These are phyloP conservation scores for Boletales sp. DNA, from an alignment of 768 basidiomycete species.

Conservation along the genomic window DNA sequence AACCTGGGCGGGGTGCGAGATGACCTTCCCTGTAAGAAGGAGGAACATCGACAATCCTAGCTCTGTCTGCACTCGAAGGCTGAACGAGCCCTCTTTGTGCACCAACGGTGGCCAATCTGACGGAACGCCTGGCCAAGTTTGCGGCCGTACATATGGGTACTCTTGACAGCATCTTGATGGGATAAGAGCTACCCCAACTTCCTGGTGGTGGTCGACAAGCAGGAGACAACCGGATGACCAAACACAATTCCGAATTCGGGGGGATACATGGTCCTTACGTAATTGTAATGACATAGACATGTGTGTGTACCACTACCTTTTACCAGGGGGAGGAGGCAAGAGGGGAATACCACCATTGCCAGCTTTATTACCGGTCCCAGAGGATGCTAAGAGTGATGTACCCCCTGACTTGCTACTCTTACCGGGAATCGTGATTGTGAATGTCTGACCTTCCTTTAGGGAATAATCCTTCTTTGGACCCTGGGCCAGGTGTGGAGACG, in stretches of 20 bases:
- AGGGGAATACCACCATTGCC: constrained; percentile 52
- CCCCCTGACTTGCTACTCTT: constrained; percentile 42
- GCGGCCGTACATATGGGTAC: constrained; percentile 38
- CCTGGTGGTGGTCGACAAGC: constrained; percentile 12
- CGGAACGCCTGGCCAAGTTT: constrained; percentile 27
- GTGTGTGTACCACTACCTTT: constrained; percentile 33
- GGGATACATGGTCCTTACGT: constrained; percentile 11
- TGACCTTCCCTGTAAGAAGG: constrained; percentile 65
- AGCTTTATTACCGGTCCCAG: constrained; percentile 22
- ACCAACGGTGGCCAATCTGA: constrained; percentile 18
- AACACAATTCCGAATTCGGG: background rate
- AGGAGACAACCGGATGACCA: constrained; percentile 4
- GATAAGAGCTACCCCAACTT: constrained; percentile 2
- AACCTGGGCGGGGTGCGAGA: constrained; percentile 70
- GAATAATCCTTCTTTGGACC: constrained; percentile 93
- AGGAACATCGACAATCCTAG: constrained; percentile 79
- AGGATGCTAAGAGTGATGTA: constrained; percentile 37
- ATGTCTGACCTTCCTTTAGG: constrained; percentile 92
- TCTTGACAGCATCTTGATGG: constrained; percentile 54
- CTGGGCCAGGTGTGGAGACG: constrained; percentile 66
- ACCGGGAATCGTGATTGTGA: constrained; percentile 90
- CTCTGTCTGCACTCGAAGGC: constrained; percentile 78
- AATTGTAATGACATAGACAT: constrained; percentile 4
- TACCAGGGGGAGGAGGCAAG: constrained; percentile 76
- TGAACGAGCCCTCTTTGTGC: constrained; percentile 66